A percentile compares a stretch with the other conserved stretches of the same genome.
Evolutionary conservation across 257 asterid species (phyloP).

Genomic region (Prunella vulgaris): DNA sequence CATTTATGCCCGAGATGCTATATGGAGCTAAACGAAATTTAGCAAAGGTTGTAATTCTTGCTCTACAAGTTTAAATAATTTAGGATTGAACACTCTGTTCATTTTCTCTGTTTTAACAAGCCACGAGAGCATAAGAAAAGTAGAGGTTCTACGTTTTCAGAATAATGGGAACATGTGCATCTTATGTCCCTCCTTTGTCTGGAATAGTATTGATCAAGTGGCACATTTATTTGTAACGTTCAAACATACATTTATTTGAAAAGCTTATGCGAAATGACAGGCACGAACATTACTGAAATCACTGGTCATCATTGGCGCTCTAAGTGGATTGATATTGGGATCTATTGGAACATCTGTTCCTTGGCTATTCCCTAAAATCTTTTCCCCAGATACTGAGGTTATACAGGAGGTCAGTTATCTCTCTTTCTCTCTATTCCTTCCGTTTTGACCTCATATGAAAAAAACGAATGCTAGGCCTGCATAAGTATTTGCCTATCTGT

Average conservation of each 20-base stretch:
- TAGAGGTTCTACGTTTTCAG: background rate
- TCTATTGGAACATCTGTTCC: slow-evolving; percentile 71
- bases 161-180: background rate
- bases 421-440: background rate
- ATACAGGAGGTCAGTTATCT: slow-evolving; percentile 58
- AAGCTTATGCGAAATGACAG: slow-evolving; percentile 37
- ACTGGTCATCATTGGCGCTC: slow-evolving; percentile 67
- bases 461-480: background rate
- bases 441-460: background rate
- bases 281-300: slow-evolving; percentile 77
- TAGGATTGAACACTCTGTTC: slow-evolving; percentile 7
- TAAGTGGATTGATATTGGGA: slow-evolving; percentile 69
- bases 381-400: slow-evolving; percentile 77
- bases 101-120: slow-evolving; percentile 13
- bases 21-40: slow-evolving; percentile 78
- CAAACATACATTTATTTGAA: slow-evolving; percentile 1
- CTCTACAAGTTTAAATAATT: background rate
- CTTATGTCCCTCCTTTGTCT: background rate
- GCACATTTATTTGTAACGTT: background rate
- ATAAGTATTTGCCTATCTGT: background rate
- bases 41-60: slow-evolving; percentile 53
- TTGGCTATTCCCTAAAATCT: slow-evolving; percentile 75
- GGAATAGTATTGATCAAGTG: slow-evolving; percentile 5
- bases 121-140: background rate
- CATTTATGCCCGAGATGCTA: slow-evolving; percentile 88